phyloP scores from a whole-genome alignment of 2,329 filamentous ascomycete genomes.

The Penicillium sp. region DNA sequence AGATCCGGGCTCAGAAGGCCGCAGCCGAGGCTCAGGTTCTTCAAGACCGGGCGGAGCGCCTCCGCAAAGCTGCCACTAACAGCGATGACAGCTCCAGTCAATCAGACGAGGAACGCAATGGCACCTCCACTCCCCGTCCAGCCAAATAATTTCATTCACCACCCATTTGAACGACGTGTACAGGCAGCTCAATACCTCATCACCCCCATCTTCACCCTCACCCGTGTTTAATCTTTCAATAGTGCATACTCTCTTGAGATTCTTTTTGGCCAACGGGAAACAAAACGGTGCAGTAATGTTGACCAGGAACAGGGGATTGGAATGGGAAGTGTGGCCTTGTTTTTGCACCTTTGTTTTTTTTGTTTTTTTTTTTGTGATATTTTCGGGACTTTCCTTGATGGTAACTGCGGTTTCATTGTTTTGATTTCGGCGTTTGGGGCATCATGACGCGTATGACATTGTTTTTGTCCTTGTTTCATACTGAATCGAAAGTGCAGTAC shows the following conservation, averaged over 20 bases:
- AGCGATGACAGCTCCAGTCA: slow-evolving; percentile 50
- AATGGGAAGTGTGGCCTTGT: slow-evolving; percentile 5
- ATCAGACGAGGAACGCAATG: slow-evolving; percentile 48
- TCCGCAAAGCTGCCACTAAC: slow-evolving; percentile 43
- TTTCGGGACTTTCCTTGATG: slow-evolving; percentile 5
- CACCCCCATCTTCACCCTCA: slow-evolving; percentile 43
- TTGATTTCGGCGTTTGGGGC: slow-evolving; percentile 28
- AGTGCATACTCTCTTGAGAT: slow-evolving; percentile 22
- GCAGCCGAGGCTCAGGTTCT: slow-evolving; percentile 58
- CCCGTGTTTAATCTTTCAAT: slow-evolving; percentile 54
- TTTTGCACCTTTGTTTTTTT: slow-evolving; percentile 10
- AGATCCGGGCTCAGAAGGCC: slow-evolving; percentile 74
- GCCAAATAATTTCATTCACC: slow-evolving; percentile 40
- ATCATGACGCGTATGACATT: slow-evolving; percentile 33
- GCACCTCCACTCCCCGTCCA: slow-evolving; percentile 10
- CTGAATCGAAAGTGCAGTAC: slow-evolving; percentile 14
- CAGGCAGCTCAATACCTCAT: slow-evolving; percentile 80
- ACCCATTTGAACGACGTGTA: slow-evolving; percentile 2
- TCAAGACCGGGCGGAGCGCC: slow-evolving; percentile 43
- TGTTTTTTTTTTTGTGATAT: slow-evolving; percentile 15
- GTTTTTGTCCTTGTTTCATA: slow-evolving; percentile 25
- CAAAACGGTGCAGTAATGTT: slow-evolving; percentile 19
- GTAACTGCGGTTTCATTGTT: slow-evolving; percentile 14
- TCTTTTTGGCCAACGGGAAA: slow-evolving; percentile 3
- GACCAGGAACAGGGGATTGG: slow-evolving; percentile 10